These are phyloP conservation scores for Camellia japonica DNA, from an alignment of 148 eudicot species.

Conservation along the genomic window DNA sequence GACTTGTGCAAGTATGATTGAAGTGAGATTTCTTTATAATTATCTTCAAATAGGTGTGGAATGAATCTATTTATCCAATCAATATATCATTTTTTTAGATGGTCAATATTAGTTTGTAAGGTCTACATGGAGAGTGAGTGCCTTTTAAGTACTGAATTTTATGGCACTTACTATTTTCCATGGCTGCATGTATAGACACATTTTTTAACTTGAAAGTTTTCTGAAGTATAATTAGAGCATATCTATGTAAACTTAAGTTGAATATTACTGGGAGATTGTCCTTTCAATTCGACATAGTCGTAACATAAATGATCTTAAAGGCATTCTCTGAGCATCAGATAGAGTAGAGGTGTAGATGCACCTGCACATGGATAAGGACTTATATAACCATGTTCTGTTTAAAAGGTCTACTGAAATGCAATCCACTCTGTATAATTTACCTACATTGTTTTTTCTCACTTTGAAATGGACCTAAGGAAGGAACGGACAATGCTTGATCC, in stretches of 20 bases:
- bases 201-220: background rate
- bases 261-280: background rate
- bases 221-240: background rate
- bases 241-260: background rate
- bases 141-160: background rate
- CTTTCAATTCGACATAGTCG: background rate
- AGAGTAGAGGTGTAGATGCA: background rate
- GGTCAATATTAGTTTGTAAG: background rate
- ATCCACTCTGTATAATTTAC: conserved; percentile 1
- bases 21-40: background rate
- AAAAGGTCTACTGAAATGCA: background rate
- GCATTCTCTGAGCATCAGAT: background rate
- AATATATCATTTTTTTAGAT: background rate
- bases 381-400: conserved; percentile 12
- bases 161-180: background rate
- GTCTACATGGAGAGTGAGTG: background rate
- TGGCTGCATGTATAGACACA: background rate
- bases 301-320: background rate
- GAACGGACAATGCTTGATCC: conserved; percentile 65
- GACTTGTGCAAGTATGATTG: background rate
- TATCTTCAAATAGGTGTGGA: background rate
- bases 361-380: background rate
- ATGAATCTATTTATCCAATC: background rate
- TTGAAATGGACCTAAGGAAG: conserved; percentile 49
- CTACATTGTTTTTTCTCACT: background rate